Evolutionary conservation across 371 early-diverging fungal genomes (phyloP).

Genomic region (Mortierella sp.): DNA sequence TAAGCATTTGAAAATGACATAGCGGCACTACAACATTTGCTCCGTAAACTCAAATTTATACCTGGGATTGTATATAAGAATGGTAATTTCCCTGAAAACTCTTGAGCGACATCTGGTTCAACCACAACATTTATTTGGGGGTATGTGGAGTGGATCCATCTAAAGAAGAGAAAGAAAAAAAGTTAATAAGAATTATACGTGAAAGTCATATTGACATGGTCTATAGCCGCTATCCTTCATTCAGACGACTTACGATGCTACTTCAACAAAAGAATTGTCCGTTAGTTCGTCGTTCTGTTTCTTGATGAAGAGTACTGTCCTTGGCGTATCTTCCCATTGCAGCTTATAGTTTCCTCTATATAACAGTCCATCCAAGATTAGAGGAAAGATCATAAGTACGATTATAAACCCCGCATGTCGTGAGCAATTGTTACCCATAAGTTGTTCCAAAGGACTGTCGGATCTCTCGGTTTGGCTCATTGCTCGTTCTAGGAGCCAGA

Average conservation of each 20-base stretch:
- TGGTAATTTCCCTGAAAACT: slow-evolving; percentile 64
- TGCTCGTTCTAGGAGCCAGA: slow-evolving; percentile 17
- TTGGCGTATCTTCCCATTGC: slow-evolving; percentile 76
- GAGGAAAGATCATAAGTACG: not conserved
- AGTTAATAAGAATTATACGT: too few species aligned
- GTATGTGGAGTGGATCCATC: slow-evolving; percentile 73
- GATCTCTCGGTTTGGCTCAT: slow-evolving; percentile 58
- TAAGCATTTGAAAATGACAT: not conserved
- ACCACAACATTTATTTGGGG: slow-evolving; percentile 77
- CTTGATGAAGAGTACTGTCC: slow-evolving; percentile 81
- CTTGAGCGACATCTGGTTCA: slow-evolving; percentile 72
- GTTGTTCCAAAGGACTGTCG: slow-evolving; percentile 71
- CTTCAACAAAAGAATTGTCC: slow-evolving; percentile 73
- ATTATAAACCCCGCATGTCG: not conserved
- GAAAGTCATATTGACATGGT: not conserved
- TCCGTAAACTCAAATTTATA: slow-evolving; percentile 16
- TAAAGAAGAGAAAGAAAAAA: slow-evolving; percentile 21
- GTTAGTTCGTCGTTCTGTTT: slow-evolving; percentile 80
- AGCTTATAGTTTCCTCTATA: slow-evolving; percentile 68
- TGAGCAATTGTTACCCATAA: slow-evolving; percentile 62
- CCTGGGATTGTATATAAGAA: slow-evolving; percentile 73
- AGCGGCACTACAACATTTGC: not conserved
- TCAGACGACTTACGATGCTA: slow-evolving; percentile 65
- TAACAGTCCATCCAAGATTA: not conserved
- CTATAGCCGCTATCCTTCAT: not conserved